Conservation (phyloP, 176 grass and related monocot genomes). For the Musa acuminata region DNA sequence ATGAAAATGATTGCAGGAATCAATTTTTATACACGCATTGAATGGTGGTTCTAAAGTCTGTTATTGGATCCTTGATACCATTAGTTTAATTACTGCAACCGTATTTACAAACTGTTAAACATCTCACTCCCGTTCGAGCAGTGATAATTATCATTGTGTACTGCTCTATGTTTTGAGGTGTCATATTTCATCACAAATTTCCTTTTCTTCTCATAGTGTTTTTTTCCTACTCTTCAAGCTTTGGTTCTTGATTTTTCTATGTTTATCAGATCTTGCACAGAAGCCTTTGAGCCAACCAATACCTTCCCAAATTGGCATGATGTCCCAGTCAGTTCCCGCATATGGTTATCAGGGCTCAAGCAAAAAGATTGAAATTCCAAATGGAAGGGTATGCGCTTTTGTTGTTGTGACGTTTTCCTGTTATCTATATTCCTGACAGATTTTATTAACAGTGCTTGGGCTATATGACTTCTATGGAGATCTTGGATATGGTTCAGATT, state of each 20-base stretch:
- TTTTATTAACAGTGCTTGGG: neutral
- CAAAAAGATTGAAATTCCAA: constrained; percentile 90
- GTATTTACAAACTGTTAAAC: no score
- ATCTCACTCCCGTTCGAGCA: no score
- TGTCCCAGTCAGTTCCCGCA: constrained; percentile 26
- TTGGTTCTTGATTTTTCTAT: neutral
- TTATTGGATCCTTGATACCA: no score
- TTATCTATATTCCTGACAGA: neutral
- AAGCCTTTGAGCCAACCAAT: constrained; percentile 37
- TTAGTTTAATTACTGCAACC: no score
- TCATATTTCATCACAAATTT: no score
- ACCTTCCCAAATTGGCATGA: constrained; percentile 47
- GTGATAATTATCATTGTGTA: no score
- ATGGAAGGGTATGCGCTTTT: constrained; percentile 48
- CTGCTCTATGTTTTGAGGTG: no score
- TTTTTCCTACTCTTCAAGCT: neutral
- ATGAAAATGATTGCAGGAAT: no score
- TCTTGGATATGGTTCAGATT: neutral
- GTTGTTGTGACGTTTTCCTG: neutral
- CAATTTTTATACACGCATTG: no score
- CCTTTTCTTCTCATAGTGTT: neutral
- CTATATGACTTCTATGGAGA: neutral
- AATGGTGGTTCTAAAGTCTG: no score
- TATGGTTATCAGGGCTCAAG: constrained; percentile 67
- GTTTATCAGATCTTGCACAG: constrained; percentile 33